Base-by-base conservation (phyloP, 805 yeast genomes). In the Schwanniomyces polymorphus region DNA sequence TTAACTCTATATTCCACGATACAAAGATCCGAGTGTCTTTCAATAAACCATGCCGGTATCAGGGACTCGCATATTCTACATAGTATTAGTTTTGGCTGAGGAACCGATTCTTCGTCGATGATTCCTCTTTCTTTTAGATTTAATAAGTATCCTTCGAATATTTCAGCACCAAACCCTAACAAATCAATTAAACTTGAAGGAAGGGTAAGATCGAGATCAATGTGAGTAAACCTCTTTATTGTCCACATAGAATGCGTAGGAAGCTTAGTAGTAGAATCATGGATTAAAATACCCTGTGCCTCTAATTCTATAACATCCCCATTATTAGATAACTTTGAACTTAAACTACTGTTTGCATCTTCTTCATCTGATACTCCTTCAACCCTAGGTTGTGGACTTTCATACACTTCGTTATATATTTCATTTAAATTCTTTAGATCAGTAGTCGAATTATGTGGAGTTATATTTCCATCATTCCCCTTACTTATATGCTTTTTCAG, bases 41-140 rank as follows among this genome's bases (percentile, higher is more conserved):
- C 99, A 34, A 94, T 74, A 86, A 96, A 94, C 99, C 99, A 94
- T 4, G 91, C 87, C 4, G 96, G 97, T n/a, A 91, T 84, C 41
- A 79, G 79, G 27, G 84, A 82, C 60, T 94, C 99, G 67, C 99
- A 94, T 25, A 94, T 91, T 41, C 97, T 78, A 64, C 99, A 94
- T 27, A 94, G 70, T 31, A 88, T 90, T 47, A 83, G 77, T 21
- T 85, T 84, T 1, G 97, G 97, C n/a, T 82, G 78, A 0, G 97
- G 96, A 0, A 89, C 75, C 48, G 75, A 72, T 9, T 68, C 74
- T 57, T 84, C 86, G 54, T 86, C 86, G 2, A 82, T 74, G 12
- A 85, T 73, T 7, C 85, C 88, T 35, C 77, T 63, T 29, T 84
- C 88, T 23, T 86, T 80, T 5, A 92, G 71, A 47, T 77, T 74